A percentile compares a stretch with the other conserved stretches of the same genome.
Conservation (phyloP, 768 basidiomycete genomes). For the Neoboletus brunneissimus region DNA sequence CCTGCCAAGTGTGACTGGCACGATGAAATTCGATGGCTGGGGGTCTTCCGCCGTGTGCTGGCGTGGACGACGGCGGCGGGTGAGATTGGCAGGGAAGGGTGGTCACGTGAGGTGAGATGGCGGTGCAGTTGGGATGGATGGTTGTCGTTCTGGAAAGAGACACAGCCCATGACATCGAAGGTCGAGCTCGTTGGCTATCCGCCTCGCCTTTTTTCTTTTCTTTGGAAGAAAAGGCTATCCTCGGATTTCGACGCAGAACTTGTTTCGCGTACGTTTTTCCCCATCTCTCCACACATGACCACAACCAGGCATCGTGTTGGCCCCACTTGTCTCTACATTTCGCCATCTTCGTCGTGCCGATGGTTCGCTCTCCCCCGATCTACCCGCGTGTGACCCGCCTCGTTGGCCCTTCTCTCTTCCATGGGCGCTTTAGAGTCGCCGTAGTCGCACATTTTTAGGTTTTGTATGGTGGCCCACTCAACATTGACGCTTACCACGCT, state of each 20-base stretch:
- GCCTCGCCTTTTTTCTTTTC: background rate
- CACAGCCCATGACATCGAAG: conserved; percentile 10
- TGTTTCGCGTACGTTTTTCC: background rate
- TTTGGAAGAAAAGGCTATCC: conserved; percentile 10
- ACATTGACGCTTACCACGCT: conserved; percentile 13
- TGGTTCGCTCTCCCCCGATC: background rate
- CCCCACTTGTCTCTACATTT: background rate
- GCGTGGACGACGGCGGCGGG: background rate
- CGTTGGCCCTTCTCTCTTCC: background rate
- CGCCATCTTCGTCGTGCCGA: conserved; percentile 5
- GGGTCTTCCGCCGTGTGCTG: background rate
- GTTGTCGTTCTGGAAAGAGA: conserved; percentile 11
- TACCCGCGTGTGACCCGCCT: conserved; percentile 1
- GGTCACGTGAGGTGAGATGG: conserved; percentile 14
- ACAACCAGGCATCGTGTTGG: background rate
- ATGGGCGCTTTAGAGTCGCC: conserved; percentile 11
- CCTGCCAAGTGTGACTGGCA: conserved; percentile 5
- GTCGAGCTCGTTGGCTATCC: background rate
- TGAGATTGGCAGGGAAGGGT: background rate
- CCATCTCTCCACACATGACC: background rate
- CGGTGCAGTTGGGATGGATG: background rate
- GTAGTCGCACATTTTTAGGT: background rate
- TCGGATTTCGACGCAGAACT: conserved; percentile 9
- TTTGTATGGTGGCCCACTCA: background rate
- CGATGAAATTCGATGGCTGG: background rate